Evolutionary conservation across 805 yeast species (phyloP), one percentile per base, ranked within the genome.

Genomic region (Starmerella powellii): DNA sequence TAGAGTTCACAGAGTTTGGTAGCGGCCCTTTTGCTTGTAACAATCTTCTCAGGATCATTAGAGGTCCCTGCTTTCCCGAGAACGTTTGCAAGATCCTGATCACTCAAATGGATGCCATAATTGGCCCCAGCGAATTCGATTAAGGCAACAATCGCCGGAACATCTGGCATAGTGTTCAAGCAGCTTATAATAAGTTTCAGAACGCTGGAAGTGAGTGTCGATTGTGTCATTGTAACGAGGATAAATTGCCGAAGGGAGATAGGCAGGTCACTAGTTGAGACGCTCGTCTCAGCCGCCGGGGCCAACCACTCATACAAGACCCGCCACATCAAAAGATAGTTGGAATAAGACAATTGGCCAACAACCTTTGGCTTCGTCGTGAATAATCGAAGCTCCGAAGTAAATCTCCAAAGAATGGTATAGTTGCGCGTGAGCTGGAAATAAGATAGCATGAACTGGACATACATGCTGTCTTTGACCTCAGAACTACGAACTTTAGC

Each of bases 401-500:
- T n/a, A n/a, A n/a, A n/a, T 1, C 3, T 3, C 45, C 44, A 40
- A 1, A 37, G 34, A 4, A 15, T 29, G 8, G 6, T 17, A 11
- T 15, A 34, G 15, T 18, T 24, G 2, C 26, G 30, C 3, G 17
- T 11, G 12, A 10, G 18, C 5, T 31, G 20, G 10, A n/a, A 20
- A 17, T 35, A 39, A 5, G 8, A 8, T 10, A 46, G 40, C 45
- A 43, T 40, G 30, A 43, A 42, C 8, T 46, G 49, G 1, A 43
- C 33, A 20, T 29, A 40, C 1, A 38, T 6, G 26, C 42, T 38
- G 33, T 24, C 4, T 12, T 27, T 17, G 5, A 5, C 18, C 12
- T 24, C 16, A 11, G 31, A 13, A 3, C 12, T 13, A 3, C 4
- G 4, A 15, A 41, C 44, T 13, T 28, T 20, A 4, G 13, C 20